Base-by-base conservation (phyloP, 176 grass and related monocot species). In the Oryza glaberrima region DNA sequence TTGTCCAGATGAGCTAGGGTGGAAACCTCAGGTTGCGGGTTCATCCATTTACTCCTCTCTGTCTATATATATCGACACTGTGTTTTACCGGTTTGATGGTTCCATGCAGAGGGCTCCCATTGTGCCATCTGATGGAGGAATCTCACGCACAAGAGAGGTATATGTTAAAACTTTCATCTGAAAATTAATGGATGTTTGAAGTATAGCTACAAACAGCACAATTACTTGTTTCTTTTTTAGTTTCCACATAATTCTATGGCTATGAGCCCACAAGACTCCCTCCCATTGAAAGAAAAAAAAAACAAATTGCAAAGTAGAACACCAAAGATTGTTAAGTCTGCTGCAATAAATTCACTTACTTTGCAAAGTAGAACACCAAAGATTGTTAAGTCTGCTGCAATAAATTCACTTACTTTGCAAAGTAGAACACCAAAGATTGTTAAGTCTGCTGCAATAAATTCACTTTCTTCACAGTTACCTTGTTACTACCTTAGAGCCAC, bases 1-100 rank as follows among this genome's bases (percentile, higher is more conserved):
- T 20, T 98, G 93, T 40, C 93, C 93, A 49, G 96, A 98, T 98
- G 96, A 98, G 83, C 88, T 95, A 88, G 96, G 96, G 76, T 98
- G 96, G 93, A 98, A 98, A 78, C 96, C 96, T 81, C 96, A 98
- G 93, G 96, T 95, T 69, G 61, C 1, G 43, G 11, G 80, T 5
- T 86, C 81, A 36, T 75, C 25, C 26, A 61, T 84, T 65, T 84
- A 16, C 52, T 16, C 73, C 6, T 75, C 44, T 13, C 79, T 73
- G 28, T 60, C 48, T 44, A 25, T 63, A 60, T 47, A 15, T 47
- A 15, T 65, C 70, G 28, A 44, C 7, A 23, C 73, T 87, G 16
- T 45, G 20, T 83, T 70, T 89, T 74, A 76, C 36, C 38, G 67
- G 14, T 71, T 83, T 85, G 56, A 46, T 84, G 67, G 81, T 83